Evolutionary conservation across 352 stramenopile species (phyloP).

Genomic region (Lagenidium giganteum): DNA sequence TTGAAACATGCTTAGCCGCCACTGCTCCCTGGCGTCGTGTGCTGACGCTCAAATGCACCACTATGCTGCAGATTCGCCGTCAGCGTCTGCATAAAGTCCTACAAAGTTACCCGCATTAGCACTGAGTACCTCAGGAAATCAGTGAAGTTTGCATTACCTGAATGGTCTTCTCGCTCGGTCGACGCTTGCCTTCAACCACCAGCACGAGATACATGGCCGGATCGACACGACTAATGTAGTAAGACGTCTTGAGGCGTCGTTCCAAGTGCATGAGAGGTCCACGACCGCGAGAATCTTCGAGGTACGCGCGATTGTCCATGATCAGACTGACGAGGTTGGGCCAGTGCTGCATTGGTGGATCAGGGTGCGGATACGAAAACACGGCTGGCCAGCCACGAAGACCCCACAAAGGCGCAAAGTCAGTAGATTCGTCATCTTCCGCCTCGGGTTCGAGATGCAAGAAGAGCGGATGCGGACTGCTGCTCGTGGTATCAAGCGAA

Average conservation of each 20-base stretch:
- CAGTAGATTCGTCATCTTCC: constrained; percentile 53
- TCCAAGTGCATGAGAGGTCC: constrained; percentile 52
- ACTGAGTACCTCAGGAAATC: background rate
- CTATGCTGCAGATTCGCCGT: constrained; percentile 69
- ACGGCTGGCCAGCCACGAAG: constrained; percentile 76
- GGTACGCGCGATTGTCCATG: constrained; percentile 65
- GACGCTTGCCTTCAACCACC: constrained; percentile 61
- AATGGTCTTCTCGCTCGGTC: constrained; percentile 59
- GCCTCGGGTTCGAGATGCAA: constrained; percentile 20
- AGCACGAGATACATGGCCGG: constrained; percentile 71
- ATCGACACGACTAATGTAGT: constrained; percentile 75
- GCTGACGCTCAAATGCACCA: constrained; percentile 42
- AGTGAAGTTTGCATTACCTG: constrained; percentile 29
- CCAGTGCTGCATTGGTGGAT: constrained; percentile 68
- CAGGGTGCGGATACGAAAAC: constrained; percentile 71
- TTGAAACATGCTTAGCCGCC: too few relatives aligned
- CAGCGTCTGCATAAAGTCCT: constrained; percentile 85
- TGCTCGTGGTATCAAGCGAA: background rate
- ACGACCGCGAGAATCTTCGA: constrained; percentile 20
- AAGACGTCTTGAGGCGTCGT: constrained; percentile 55
- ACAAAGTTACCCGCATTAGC: constrained; percentile 1
- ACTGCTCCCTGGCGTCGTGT: background rate
- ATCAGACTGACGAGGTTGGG: constrained; percentile 86
- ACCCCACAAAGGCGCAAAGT: constrained; percentile 79
- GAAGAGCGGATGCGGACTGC: constrained; percentile 12